phyloP scores from a whole-genome alignment of 148 eudicot genomes.

The Chenopodium berlandieri region DNA sequence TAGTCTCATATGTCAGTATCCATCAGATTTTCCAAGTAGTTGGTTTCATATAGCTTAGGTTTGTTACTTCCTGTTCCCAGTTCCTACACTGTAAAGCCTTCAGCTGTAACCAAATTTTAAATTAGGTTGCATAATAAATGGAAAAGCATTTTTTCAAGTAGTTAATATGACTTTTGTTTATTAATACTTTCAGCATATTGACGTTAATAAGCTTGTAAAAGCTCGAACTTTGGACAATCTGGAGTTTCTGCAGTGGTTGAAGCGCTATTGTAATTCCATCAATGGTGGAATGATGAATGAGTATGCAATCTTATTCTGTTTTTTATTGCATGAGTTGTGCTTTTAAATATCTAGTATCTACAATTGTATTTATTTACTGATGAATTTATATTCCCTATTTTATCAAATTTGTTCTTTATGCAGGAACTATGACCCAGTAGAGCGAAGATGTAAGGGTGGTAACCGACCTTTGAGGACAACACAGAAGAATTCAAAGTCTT shows the following conservation, averaged over 20 bases:
- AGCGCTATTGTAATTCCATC: slow-evolving; percentile 88
- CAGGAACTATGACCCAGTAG: slow-evolving; percentile 85
- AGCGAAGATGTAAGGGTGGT: slow-evolving; percentile 77
- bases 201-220: slow-evolving; percentile 79
- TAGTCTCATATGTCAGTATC: too few relatives aligned
- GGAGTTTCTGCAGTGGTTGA: slow-evolving; percentile 96
- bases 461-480: slow-evolving; percentile 41
- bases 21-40: not conserved
- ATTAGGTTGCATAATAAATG: not conserved
- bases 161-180: not conserved
- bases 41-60: not conserved
- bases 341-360: not conserved
- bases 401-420: slow-evolving; percentile 10
- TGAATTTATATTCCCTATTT: not conserved
- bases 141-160: not conserved
- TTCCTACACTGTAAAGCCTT: not conserved
- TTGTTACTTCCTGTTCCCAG: not conserved
- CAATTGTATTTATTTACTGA: not conserved
- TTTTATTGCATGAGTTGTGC: not conserved
- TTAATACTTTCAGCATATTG: slow-evolving; percentile 58
- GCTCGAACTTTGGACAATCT: slow-evolving; percentile 90
- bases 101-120: not conserved
- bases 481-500: slow-evolving; percentile 55
- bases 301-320: slow-evolving; percentile 33
- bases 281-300: slow-evolving; percentile 85